A percentile compares a stretch with the other conserved stretches of the same genome.
phyloP scores from a whole-genome alignment of 441 rosid genomes.

The Adansonia madagascariensis region DNA sequence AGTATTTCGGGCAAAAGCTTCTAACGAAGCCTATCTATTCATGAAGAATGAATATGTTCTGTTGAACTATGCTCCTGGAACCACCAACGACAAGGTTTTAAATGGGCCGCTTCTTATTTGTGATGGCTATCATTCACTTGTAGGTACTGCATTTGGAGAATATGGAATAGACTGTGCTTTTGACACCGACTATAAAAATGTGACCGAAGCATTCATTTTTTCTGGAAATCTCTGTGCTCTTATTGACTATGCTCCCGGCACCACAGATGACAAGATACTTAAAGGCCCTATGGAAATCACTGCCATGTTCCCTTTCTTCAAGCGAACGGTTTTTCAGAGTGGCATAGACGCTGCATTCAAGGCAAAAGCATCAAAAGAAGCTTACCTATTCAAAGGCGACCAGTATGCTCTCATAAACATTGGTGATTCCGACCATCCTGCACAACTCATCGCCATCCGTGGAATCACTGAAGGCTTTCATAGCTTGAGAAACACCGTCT shows the following conservation, averaged over 20 bases:
- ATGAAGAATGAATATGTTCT: neutral
- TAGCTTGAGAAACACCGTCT: neutral
- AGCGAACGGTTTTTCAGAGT: neutral
- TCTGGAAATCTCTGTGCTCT: neutral
- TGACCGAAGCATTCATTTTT: neutral
- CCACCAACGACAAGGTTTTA: neutral
- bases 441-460: neutral
- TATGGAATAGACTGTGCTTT: neutral
- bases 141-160: neutral
- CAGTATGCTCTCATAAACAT: neutral
- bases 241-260: neutral
- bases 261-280: neutral
- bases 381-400: neutral
- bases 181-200: neutral
- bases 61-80: neutral
- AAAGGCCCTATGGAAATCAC: neutral
- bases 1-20: neutral
- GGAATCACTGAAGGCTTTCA: neutral
- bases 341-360: neutral
- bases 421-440: neutral
- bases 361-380: neutral
- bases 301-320: neutral
- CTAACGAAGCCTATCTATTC: neutral
- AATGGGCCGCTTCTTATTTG: constrained; percentile 1
- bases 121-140: neutral